Conservation (phyloP, 1,284 basidiomycete species). For the Stereum hirsutum region DNA sequence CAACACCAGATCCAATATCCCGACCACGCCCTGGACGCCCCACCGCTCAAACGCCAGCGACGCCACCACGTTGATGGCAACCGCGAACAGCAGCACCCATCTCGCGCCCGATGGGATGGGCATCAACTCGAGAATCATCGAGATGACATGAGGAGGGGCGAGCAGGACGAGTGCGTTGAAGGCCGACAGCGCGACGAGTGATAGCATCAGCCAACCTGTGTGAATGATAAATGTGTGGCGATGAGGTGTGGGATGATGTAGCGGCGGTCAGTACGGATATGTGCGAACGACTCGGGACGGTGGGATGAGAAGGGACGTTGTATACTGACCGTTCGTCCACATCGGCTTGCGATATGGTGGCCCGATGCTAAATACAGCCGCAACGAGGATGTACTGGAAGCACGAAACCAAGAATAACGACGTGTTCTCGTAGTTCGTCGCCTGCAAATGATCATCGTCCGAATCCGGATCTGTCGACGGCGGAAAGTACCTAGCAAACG, state of each 20-base stretch:
- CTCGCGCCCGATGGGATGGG: conserved; percentile 66
- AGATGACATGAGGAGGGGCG: conserved; percentile 53
- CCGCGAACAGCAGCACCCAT: conserved; percentile 60
- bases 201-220: conserved; percentile 71
- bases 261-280: conserved; percentile 9
- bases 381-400: conserved; percentile 97
- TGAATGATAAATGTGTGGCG: conserved; percentile 1
- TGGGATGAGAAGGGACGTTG: too few relatives aligned
- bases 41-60: conserved; percentile 81
- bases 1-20: conserved; percentile 39
- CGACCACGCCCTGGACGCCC: conserved; percentile 56
- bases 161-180: conserved; percentile 77
- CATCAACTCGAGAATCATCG: conserved; percentile 73
- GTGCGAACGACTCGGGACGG: too few relatives aligned
- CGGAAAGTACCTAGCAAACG: conserved; percentile 65
- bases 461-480: conserved; percentile 45
- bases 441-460: conserved; percentile 73
- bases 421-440: conserved; percentile 93
- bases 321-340: conserved; percentile 86
- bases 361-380: conserved; percentile 95
- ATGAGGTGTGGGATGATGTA: conserved; percentile 7
- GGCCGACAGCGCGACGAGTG: conserved; percentile 52
- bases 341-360: conserved; percentile 94
- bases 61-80: conserved; percentile 62
- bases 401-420: conserved; percentile 90